Evolutionary conservation across 495 filamentous ascomycete species (phyloP), one percentile per base, ranked within the genome.

Genomic region (Pyrenula massariospora): DNA sequence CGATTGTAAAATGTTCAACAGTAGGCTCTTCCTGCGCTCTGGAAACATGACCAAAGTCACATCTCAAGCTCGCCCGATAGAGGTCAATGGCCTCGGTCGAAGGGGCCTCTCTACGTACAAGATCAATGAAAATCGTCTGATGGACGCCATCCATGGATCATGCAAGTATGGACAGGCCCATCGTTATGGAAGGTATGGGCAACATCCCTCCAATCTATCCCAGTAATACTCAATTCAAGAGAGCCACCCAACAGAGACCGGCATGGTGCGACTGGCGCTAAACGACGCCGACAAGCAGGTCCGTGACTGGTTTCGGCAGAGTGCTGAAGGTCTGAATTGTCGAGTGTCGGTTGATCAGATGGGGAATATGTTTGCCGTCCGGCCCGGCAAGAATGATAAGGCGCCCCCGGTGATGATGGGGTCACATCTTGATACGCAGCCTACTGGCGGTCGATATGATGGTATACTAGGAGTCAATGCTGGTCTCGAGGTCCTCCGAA

Each of bases 341-440:
- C 68, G 76, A 10, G 72, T 82, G 24, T 78, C 74, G 2, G 65
- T 82, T 15, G 84, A 87, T 63, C 67, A 78, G 48, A 85, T 87
- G 82, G 84, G 84, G 2, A 92, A 92, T 56, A 87, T 84, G 58
- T 92, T 90, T 63, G 87, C 87, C 2, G 70, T 87, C 2, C 77
- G 84, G 22, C 77, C 81, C 10, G 87, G 87, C 5, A 67, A 73
- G 55, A 70, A 70, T 55, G 66, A 69, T 22, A 73, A 76, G 50
- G 75, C 73, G 3, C 77, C 82, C 11, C 74, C 87, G 1, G 88
- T 85, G 1, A 86, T 81, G 59, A 85, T 80, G 20, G 88, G 87
- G 1, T 84, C 80, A 31, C 87, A 92, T 66, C 71, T 92, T 10
- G 88, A 90, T 64, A 90, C 87, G 0, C 84, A 91, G 67, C 88